Percentiles rank a stretch among this genome's conserved stretches.
Evolutionary conservation across 768 basidiomycete species (phyloP).

Genomic region (Amanita rubescens): DNA sequence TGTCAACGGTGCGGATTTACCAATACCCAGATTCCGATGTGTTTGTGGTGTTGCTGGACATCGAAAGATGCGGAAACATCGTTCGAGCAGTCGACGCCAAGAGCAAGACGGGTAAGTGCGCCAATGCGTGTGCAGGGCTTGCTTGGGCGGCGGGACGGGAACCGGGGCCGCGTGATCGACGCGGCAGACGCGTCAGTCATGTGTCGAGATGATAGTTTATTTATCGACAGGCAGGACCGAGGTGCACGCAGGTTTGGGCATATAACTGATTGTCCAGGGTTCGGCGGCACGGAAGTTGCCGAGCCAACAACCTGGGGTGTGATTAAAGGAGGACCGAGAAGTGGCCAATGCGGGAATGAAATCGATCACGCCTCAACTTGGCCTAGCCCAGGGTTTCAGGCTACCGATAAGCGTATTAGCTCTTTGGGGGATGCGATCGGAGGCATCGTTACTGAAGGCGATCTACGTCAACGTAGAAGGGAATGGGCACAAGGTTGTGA

Average conservation of each 20-base stretch:
- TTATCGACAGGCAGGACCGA: not conserved
- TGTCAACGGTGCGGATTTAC: slow-evolving; percentile 40
- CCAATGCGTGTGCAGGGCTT: slow-evolving; percentile 10
- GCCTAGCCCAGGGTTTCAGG: not conserved
- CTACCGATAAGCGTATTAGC: not conserved
- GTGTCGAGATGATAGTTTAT: not conserved
- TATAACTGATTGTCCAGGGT: not conserved
- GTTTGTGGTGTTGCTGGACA: slow-evolving; percentile 45
- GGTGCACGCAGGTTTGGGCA: not conserved
- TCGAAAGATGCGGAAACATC: slow-evolving; percentile 31
- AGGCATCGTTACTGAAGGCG: not conserved
- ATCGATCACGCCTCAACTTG: not conserved
- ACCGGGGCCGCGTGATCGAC: not conserved
- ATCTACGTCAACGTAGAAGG: not conserved
- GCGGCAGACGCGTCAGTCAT: not conserved
- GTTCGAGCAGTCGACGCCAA: slow-evolving; percentile 31
- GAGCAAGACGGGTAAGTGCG: slow-evolving; percentile 26
- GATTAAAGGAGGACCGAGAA: not conserved
- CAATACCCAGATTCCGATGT: slow-evolving; percentile 41
- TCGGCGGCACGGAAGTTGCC: not conserved
- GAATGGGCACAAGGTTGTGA: not conserved
- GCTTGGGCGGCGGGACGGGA: too few species aligned
- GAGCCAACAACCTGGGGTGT: not conserved
- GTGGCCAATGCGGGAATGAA: not conserved
- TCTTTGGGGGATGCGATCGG: not conserved